A percentile compares a stretch with the other conserved stretches of the same genome.
Evolutionary conservation across 129 eudicot genomes (phyloP).

Genomic region (Heracleum sosnowskyi): DNA sequence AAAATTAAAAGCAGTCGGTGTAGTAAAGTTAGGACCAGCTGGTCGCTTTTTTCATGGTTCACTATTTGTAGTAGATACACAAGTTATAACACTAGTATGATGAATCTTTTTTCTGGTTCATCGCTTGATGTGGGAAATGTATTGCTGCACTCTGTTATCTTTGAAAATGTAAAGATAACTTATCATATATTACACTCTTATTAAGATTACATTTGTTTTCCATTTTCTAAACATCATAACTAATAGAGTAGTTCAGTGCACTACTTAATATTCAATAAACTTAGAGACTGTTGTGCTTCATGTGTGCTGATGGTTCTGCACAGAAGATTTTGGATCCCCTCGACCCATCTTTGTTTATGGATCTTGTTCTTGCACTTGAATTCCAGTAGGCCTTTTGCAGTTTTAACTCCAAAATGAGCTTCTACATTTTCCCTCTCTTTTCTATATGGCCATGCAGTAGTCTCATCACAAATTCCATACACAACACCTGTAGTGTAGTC

Average conservation of each 20-base stretch:
- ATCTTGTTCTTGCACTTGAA: conserved; percentile 81
- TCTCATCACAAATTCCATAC: conserved; percentile 72
- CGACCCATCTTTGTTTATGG: conserved; percentile 83
- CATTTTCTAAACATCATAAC: background rate
- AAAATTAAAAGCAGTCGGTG: background rate
- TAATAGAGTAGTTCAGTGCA: conserved; percentile 13
- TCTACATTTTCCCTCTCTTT: conserved; percentile 62
- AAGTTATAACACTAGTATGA: background rate
- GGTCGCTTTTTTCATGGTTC: background rate
- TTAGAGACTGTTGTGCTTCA: conserved; percentile 31
- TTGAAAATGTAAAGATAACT: background rate
- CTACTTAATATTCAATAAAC: conserved; percentile 30
- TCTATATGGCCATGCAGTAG: conserved; percentile 50
- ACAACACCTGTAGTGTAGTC: conserved; percentile 55
- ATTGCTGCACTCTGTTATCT: background rate
- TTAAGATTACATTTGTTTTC: conserved; percentile 1
- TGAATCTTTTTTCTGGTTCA: background rate
- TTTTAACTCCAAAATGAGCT: conserved; percentile 68
- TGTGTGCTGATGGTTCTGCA: conserved; percentile 28
- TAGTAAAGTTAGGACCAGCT: background rate
- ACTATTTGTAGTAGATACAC: background rate
- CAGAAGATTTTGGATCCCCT: conserved; percentile 54
- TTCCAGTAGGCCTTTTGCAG: conserved; percentile 72
- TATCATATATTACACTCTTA: background rate
- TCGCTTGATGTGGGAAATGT: background rate